Evolutionary conservation across 2,329 filamentous ascomycete genomes (phyloP).

Genomic region (Leptodontidium sp.): DNA sequence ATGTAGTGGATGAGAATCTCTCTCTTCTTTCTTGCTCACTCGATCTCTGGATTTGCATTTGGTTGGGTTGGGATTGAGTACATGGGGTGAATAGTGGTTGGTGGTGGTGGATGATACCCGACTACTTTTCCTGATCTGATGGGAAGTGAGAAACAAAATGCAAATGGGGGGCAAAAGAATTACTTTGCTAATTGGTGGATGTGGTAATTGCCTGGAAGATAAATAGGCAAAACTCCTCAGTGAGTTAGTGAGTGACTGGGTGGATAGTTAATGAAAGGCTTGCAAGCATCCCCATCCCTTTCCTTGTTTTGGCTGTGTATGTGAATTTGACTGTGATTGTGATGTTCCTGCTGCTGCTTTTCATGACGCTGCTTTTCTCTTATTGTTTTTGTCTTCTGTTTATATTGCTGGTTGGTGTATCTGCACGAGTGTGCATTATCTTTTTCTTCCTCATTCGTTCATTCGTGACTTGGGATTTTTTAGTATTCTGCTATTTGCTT

Average conservation of each 20-base stretch:
- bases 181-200: slow-evolving; percentile 11
- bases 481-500: no score
- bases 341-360: not conserved
- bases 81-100: not conserved
- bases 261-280: slow-evolving; percentile 14
- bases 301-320: not conserved
- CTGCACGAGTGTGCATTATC: not conserved
- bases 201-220: slow-evolving; percentile 1
- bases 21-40: no score
- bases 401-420: no score
- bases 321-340: not conserved
- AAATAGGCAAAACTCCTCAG: no score
- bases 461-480: no score
- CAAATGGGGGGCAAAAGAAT: not conserved
- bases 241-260: not conserved
- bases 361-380: no score
- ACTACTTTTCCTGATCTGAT: not conserved
- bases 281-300: slow-evolving; percentile 1
- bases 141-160: not conserved
- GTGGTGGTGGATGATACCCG: slow-evolving; percentile 27
- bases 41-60: not conserved
- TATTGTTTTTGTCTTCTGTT: no score
- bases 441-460: not conserved
- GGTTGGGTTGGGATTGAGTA: not conserved
- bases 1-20: no score